Conservation (phyloP, 2,329 filamentous ascomycete genomes). For the Neofusicoccum ribis region DNA sequence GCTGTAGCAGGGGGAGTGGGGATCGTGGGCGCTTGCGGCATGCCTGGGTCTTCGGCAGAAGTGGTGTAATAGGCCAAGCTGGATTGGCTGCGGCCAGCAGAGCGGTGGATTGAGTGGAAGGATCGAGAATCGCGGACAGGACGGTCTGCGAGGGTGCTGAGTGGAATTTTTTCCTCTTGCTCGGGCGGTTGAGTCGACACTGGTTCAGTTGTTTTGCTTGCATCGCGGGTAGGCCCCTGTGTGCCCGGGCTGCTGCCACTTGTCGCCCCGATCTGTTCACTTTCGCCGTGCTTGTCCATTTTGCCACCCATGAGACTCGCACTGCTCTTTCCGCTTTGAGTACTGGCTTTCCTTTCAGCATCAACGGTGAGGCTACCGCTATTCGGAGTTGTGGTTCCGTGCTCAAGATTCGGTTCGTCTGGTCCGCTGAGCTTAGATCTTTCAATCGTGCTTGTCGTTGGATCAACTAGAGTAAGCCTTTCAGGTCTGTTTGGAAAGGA, state of each 20-base stretch:
- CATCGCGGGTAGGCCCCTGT: background rate
- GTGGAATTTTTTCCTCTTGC: constrained; percentile 6
- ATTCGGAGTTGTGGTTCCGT: background rate
- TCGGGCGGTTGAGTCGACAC: background rate
- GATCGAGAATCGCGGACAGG: background rate
- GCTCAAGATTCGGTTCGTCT: background rate
- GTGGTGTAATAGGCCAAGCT: constrained; percentile 25
- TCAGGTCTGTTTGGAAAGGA: constrained; percentile 18
- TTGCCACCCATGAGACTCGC: too few species aligned
- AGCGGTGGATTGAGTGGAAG: background rate
- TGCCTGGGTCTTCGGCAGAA: constrained; percentile 17
- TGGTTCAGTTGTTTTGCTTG: background rate
- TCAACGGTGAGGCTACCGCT: background rate
- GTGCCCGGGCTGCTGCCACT: background rate
- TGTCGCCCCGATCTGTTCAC: background rate
- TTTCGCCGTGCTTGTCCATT: background rate
- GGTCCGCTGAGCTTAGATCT: background rate
- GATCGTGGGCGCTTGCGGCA: background rate
- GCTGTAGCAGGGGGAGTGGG: background rate
- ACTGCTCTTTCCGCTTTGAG: background rate
- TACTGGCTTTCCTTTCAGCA: background rate
- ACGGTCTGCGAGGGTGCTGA: background rate
- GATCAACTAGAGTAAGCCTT: background rate
- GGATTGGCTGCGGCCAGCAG: constrained; percentile 21
- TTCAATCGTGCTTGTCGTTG: background rate